Evolutionary conservation across 495 filamentous ascomycete genomes (phyloP), one percentile per base, ranked within the genome.

Genomic region (Xanthoparmelia taractica): DNA sequence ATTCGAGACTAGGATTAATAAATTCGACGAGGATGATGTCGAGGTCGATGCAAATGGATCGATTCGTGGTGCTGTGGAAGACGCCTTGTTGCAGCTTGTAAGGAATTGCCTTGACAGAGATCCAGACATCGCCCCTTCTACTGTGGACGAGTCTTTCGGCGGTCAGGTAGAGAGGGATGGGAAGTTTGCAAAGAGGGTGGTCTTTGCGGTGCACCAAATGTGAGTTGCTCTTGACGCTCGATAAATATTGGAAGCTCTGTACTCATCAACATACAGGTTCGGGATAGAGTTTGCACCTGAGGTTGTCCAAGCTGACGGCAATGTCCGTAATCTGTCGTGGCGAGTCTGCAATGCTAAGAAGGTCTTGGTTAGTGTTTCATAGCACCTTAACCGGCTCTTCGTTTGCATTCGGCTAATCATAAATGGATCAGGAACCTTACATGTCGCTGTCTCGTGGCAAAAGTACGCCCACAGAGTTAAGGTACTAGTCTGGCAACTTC

Each of bases 141-240:
- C 84, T 15, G 80, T 85, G 0, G 85, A 92, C 3, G 94, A 97
- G 72, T 79, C 81, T 41, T 98, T 93, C 69, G 92, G 95, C 10
- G 79, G 80, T 61, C 79, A 89, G 48, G 89, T 96, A 13, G 89
- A 96, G 69, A 78, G 91, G 13, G 88, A 96, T 56, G 85, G 87
- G 64, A 96, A 96, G 72, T 97, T 88, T 66, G 89, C 92, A 23
- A 89, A 85, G 72, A 75, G 94, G 45, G 85, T 97, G 37, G 91
- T 97, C 0, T 97, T 93, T 76, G 94, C 95, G 13, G 89, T 97
- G 43, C 88, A 88, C 61, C 90, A 96, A 74, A 97, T 96, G 93
- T 85, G 56, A 72, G 78, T 71, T 29, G 38, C 38, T n/a, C n/a
- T n/a, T n/a, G n/a, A n/a, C n/a, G n/a, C 36, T 29, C 5, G 3